Evolutionary conservation across 2,329 filamentous ascomycete species (phyloP), one percentile per base, ranked within the genome.

Genomic region (Aspergillus flavus): DNA sequence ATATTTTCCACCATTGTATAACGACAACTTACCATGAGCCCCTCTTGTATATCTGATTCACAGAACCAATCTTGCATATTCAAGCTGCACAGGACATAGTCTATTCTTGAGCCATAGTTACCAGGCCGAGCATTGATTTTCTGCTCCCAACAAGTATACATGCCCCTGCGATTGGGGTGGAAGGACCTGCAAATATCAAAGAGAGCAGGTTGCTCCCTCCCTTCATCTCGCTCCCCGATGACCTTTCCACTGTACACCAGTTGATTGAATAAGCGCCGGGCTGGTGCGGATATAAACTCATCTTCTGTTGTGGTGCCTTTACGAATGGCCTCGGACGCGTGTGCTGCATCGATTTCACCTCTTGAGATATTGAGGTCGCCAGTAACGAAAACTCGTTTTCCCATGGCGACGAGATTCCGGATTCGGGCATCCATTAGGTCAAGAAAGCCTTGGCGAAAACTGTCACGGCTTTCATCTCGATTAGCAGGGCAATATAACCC

Each of bases 71-170:
- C 81, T 71, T 89, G 91, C 82, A 97, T 91, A 41, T 86, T 85
- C 46, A 89, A 83, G 67, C 89, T 95, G 75, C 93, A 96, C 4
- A 98, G 84, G 21, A 99, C 86, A 77, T 96, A 98, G 77, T 99
- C 95, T 70, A 98, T 98, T 41, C 95, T 87, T 60, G 92, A 91
- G 6, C 95, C 95, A 76, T 91, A 96, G 75, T 98, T 98, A 3
- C 92, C 93, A 3, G 94, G 94, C n/a, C 95, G 85, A n/a, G 92
- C 92, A 77, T 98, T 98, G 73, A 93, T 91, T 75, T 91, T 94
- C 57, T 92, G 94, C 67, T 98, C 93, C 94, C 94, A 98, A 76
- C 94, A 97, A 0, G 95, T 98, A 76, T 93, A 98, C 95, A 99
- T 98, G 64, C 93, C 93, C 65, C 84, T 83, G 45, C 95, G 86